phyloP scores from a whole-genome alignment of 371 early-diverging fungal species.

The Mortierella sp. region DNA sequence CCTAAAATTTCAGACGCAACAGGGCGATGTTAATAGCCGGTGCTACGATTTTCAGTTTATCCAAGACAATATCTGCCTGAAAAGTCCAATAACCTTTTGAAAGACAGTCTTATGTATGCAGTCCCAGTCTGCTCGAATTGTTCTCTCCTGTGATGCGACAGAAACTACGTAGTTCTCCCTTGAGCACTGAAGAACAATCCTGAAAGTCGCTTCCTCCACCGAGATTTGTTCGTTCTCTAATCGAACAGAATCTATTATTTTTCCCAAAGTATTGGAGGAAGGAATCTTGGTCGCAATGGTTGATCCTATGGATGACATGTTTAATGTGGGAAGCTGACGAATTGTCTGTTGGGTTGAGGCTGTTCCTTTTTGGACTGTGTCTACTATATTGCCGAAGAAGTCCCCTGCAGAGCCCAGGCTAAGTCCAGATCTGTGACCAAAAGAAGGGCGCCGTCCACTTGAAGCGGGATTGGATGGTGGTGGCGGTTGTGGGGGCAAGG shows the following conservation, averaged over 20 bases:
- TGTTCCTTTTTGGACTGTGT: conserved; percentile 36
- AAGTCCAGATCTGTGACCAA: conserved; percentile 18
- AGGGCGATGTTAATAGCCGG: background rate
- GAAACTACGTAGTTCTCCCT: conserved; percentile 47
- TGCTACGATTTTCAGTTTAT: background rate
- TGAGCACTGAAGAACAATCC: conserved; percentile 49
- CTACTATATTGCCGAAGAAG: conserved; percentile 39
- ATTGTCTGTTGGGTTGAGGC: conserved; percentile 25
- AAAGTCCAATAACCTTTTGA: conserved; percentile 38
- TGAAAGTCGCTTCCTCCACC: conserved; percentile 39
- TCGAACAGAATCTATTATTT: conserved; percentile 34
- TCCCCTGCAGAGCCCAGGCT: conserved; percentile 44
- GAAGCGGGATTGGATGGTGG: background rate
- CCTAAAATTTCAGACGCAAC: conserved; percentile 11
- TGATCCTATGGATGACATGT: conserved; percentile 28
- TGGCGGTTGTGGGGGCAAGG: background rate
- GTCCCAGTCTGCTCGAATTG: conserved; percentile 49
- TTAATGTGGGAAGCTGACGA: conserved; percentile 40
- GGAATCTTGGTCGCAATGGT: conserved; percentile 11
- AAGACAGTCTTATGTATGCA: conserved; percentile 54
- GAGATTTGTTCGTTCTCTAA: conserved; percentile 35
- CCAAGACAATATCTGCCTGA: too few species aligned
- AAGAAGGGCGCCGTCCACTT: conserved; percentile 13
- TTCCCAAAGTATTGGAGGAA: conserved; percentile 25
- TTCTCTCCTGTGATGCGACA: conserved; percentile 25